Evolutionary conservation across 441 rosid genomes (phyloP).

Genomic region (Euphorbia schlechtendalii): DNA sequence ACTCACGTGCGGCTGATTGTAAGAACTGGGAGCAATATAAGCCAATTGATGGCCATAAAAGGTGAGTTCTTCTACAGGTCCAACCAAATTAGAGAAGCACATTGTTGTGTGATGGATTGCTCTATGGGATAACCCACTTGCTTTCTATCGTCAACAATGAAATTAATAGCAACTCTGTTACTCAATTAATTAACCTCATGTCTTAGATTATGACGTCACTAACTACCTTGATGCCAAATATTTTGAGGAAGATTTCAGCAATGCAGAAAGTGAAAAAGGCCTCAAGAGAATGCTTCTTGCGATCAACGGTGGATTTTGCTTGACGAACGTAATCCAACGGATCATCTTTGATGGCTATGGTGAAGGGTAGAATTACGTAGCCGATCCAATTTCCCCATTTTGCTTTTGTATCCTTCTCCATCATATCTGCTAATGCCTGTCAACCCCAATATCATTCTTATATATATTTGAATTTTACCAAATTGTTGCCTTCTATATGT

Average conservation of each 20-base stretch:
- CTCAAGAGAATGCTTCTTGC: constrained; percentile 40
- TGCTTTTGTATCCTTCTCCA: constrained; percentile 26
- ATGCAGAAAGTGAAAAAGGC: constrained; percentile 29
- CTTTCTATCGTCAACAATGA: background rate
- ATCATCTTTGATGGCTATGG: constrained; percentile 25
- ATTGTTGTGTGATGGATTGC: constrained; percentile 18
- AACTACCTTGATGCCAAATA: constrained; percentile 32
- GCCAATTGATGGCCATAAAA: constrained; percentile 19
- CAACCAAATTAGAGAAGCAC: constrained; percentile 24
- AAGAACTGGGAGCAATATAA: constrained; percentile 22
- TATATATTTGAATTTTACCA: no score
- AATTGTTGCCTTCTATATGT: background rate
- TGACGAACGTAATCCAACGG: constrained; percentile 33
- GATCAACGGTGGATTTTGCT: constrained; percentile 28
- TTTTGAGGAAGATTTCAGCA: constrained; percentile 25
- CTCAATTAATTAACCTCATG: no score
- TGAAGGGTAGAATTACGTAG: constrained; percentile 26
- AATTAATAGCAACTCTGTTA: background rate
- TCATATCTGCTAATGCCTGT: constrained; percentile 37
- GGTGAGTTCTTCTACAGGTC: constrained; percentile 19
- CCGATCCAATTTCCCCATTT: constrained; percentile 41
- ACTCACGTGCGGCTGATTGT: constrained; percentile 20
- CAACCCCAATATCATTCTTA: background rate
- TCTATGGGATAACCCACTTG: constrained; percentile 15
- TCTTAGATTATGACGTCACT: no score